Percentiles rank a stretch among this genome's conserved stretches.
phyloP scores from a whole-genome alignment of 805 yeast species.

The Ogataea pilisensis region DNA sequence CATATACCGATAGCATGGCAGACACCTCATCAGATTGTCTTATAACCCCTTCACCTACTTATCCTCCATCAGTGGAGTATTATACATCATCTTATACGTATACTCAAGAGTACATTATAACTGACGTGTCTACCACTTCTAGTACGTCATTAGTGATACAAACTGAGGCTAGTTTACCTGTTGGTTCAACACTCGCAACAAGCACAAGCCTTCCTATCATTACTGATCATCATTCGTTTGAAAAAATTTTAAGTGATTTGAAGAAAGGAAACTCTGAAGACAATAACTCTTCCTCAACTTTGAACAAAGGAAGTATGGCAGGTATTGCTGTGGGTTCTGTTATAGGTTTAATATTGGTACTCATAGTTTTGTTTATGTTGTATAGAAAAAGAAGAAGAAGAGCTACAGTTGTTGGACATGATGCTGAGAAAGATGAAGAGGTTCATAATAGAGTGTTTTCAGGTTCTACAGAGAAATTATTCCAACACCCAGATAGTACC shows the following conservation, averaged over 20 bases:
- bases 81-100: conserved; percentile 18
- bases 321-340: conserved; percentile 28
- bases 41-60: neutral
- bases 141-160: conserved; percentile 21
- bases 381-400: conserved; percentile 9
- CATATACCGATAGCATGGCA: too few species aligned
- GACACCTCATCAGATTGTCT: too few species aligned
- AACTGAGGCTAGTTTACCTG: conserved; percentile 13
- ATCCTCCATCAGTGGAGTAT: neutral
- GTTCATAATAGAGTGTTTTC: too few species aligned
- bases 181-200: conserved; percentile 11
- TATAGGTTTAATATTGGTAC: conserved; percentile 16
- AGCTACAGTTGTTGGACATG: neutral
- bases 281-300: too few species aligned
- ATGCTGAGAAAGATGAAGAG: too few species aligned
- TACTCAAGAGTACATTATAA: conserved; percentile 28
- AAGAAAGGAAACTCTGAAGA: neutral
- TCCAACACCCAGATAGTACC: neutral
- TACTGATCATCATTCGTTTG: conserved; percentile 24
- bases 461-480: neutral
- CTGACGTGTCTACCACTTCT: conserved; percentile 25
- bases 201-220: conserved; percentile 23
- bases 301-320: conserved; percentile 24
- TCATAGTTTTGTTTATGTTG: conserved; percentile 11
- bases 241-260: conserved; percentile 5